phyloP scores from a whole-genome alignment of 176 grass and related monocot species.

The Alloteropsis semialata region DNA sequence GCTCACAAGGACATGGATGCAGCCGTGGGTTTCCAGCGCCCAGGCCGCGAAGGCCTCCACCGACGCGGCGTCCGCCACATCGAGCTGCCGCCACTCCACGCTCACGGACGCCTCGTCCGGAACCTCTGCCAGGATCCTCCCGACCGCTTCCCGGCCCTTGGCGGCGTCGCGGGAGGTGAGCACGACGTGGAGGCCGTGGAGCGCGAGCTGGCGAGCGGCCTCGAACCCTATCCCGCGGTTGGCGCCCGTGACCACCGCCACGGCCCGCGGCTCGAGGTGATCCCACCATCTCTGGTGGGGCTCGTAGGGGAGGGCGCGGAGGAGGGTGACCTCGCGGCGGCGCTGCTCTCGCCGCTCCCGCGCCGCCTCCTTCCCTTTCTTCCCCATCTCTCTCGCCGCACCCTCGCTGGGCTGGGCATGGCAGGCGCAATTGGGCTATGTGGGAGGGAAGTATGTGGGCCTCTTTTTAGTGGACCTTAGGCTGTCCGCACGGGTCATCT shows the following conservation, averaged over 20 bases:
- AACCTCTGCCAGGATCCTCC: constrained; percentile 27
- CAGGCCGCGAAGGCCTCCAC: constrained; percentile 60
- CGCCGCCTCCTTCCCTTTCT: constrained; percentile 74
- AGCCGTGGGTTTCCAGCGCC: constrained; percentile 42
- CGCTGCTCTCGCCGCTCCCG: constrained; percentile 67
- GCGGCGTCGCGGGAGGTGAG: constrained; percentile 58
- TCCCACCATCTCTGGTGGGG: constrained; percentile 42
- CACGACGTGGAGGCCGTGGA: constrained; percentile 67
- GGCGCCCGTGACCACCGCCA: constrained; percentile 76
- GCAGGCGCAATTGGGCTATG: too few relatives aligned
- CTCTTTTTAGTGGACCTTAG: too few relatives aligned
- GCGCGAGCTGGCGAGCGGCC: constrained; percentile 62
- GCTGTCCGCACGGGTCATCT: too few relatives aligned
- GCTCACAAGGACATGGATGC: constrained; percentile 83
- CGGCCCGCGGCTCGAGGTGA: constrained; percentile 30
- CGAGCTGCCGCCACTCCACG: constrained; percentile 60
- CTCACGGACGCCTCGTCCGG: neutral
- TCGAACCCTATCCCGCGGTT: constrained; percentile 86
- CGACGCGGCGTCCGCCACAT: constrained; percentile 55
- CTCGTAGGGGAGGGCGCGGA: constrained; percentile 62
- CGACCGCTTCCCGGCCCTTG: constrained; percentile 31
- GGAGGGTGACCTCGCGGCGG: constrained; percentile 55
- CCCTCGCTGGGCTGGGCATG: too few relatives aligned
- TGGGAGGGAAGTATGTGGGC: too few relatives aligned
- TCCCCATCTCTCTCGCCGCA: constrained; percentile 51